Conservation (phyloP, 306 rosid species). For the Ochetophila trinervis region DNA sequence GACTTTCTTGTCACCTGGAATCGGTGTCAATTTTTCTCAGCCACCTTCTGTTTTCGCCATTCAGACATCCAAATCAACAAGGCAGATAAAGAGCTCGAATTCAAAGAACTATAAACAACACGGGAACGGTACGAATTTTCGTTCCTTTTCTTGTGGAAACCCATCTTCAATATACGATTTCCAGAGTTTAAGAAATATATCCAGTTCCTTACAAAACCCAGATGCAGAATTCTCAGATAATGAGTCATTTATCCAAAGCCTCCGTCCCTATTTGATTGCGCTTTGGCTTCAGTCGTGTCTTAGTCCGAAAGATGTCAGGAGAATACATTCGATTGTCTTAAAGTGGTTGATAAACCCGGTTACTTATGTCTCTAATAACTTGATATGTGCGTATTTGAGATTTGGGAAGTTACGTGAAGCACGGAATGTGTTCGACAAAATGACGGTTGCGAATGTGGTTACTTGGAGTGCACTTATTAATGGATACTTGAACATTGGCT, state of each 20-base stretch:
- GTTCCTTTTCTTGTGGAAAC: slow-evolving; percentile 1
- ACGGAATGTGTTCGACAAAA: slow-evolving; percentile 65
- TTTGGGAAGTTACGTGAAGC: slow-evolving; percentile 51
- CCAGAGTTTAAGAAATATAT: background rate
- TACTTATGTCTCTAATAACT: slow-evolving; percentile 64
- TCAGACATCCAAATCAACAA: slow-evolving; percentile 9
- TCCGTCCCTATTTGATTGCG: slow-evolving; percentile 47
- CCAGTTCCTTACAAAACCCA: slow-evolving; percentile 19
- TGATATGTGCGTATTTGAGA: slow-evolving; percentile 60
- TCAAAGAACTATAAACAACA: background rate
- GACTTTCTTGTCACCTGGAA: slow-evolving; percentile 25
- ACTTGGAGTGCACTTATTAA: slow-evolving; percentile 86
- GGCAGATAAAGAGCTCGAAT: slow-evolving; percentile 17
- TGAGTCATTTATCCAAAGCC: slow-evolving; percentile 23
- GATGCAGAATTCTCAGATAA: slow-evolving; percentile 22
- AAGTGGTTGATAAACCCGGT: slow-evolving; percentile 33
- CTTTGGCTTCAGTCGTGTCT: slow-evolving; percentile 58
- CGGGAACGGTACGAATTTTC: slow-evolving; percentile 1
- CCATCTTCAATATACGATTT: slow-evolving; percentile 2
- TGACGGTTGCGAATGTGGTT: slow-evolving; percentile 61
- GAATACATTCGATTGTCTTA: slow-evolving; percentile 53
- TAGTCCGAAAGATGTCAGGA: slow-evolving; percentile 50
- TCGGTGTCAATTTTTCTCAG: slow-evolving; percentile 16
- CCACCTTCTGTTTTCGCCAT: slow-evolving; percentile 22
- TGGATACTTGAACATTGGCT: slow-evolving; percentile 56